Percentiles rank a stretch among this genome's conserved stretches.
phyloP scores from a whole-genome alignment of 805 yeast genomes.

The Saccharomycopsis malanga region DNA sequence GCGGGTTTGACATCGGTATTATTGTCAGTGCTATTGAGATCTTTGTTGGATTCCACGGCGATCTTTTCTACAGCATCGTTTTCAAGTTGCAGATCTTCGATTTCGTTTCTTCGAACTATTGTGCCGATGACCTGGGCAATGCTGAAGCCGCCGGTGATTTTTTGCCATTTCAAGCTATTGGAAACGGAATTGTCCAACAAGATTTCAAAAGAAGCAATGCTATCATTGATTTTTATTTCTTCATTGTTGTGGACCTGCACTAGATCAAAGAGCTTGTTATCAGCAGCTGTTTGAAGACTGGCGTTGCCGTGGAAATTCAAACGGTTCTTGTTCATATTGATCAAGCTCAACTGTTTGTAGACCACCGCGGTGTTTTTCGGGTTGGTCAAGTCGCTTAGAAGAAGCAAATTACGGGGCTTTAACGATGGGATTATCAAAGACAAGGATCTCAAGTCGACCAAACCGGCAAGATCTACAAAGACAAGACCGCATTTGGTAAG shows the following conservation, averaged over 20 bases:
- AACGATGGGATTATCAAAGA: slow-evolving; percentile 69
- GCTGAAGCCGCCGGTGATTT: slow-evolving; percentile 68
- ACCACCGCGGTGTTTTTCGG: slow-evolving; percentile 19
- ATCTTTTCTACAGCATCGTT: slow-evolving; percentile 23
- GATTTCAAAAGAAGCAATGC: slow-evolving; percentile 52
- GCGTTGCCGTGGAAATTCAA: slow-evolving; percentile 21
- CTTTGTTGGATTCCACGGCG: slow-evolving; percentile 22
- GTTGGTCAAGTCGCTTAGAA: slow-evolving; percentile 41
- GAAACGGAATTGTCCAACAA: slow-evolving; percentile 60
- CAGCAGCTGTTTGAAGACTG: not conserved
- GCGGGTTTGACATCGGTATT: not conserved
- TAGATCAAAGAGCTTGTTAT: slow-evolving; percentile 28
- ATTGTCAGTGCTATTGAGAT: slow-evolving; percentile 14
- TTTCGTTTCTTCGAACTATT: slow-evolving; percentile 27
- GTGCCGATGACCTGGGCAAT: slow-evolving; percentile 77
- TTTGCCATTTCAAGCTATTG: slow-evolving; percentile 71
- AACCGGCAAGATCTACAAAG: slow-evolving; percentile 74
- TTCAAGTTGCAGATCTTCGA: slow-evolving; percentile 24
- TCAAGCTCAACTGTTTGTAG: slow-evolving; percentile 23
- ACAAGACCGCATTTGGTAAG: slow-evolving; percentile 63
- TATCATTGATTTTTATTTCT: slow-evolving; percentile 44
- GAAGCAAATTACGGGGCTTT: slow-evolving; percentile 67
- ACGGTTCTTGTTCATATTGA: slow-evolving; percentile 23
- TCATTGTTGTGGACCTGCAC: slow-evolving; percentile 32
- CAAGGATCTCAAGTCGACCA: slow-evolving; percentile 78